Evolutionary conservation across 345 rosid species (phyloP), one percentile per base, ranked within the genome.

Genomic region (Barbarea vulgaris): DNA sequence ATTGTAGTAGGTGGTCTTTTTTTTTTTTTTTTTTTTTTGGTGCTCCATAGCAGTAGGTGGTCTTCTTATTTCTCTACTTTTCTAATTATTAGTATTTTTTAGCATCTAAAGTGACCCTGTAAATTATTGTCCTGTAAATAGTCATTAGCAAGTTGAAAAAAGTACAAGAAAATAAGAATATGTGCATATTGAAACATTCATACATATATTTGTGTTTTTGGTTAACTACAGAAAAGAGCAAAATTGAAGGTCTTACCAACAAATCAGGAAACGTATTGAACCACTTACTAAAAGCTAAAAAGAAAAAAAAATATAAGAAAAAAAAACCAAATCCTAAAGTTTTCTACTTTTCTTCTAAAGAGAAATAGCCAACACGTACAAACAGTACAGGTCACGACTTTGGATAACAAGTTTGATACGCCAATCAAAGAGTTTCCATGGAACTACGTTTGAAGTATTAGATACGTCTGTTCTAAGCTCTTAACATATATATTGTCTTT

Each of bases 1-100:
- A 53, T 30, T 53, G 76, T 76, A 52, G 75, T 46, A 8, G 75
- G 70, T 58, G 52, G 25, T 44, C 10, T 31, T 48, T 17, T 5
- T 7, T 62, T 42, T n/a, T n/a, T n/a, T n/a, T n/a, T 6, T 11
- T 22, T 62, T 18, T 21, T 9, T 25, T n/a, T 4, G 3, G 17
- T 33, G 21, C 14, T 51, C 52, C 12, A 5, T 14, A 27, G 54
- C 4, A 53, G 71, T 54, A 31, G 72, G 39, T 66, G 73, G 59
- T 10, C 67, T 74, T 74, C 58, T 34, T 67, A 10, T 18, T 18
- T 37, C 12, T 75, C 33, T 36, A 37, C 24, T 34, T 66, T 74
- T 64, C 11, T 74, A 30, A 7, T 30, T 19, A 24, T 54, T 53
- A 14, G 3, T 64, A 53, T 30, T 14, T 64, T 42, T 54, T 34